phyloP scores from a whole-genome alignment of 306 rosid species.

The Nissolia schottii region DNA sequence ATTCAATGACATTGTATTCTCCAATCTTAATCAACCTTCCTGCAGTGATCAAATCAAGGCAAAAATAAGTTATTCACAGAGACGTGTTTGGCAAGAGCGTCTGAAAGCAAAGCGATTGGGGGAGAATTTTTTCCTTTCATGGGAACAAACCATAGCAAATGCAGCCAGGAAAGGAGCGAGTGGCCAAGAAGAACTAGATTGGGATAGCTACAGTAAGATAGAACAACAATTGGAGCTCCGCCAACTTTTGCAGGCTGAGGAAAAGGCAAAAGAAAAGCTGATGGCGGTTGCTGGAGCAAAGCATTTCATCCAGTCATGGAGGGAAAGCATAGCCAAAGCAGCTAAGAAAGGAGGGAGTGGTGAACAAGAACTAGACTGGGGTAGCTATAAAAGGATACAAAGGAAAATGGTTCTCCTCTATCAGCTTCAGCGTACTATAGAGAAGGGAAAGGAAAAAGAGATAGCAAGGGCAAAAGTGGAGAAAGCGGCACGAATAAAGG shows the following conservation, averaged over 20 bases:
- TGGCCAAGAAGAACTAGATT: conserved; percentile 53
- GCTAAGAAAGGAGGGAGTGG: conserved; percentile 70
- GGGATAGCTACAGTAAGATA: conserved; percentile 41
- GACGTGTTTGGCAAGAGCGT: conserved; percentile 58
- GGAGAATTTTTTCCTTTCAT: conserved; percentile 44
- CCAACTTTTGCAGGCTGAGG: conserved; percentile 16
- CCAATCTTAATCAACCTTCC: conserved; percentile 12
- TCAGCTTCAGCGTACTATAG: conserved; percentile 39
- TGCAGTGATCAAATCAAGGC: conserved; percentile 64
- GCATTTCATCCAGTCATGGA: conserved; percentile 34
- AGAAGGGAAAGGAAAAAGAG: conserved; percentile 54
- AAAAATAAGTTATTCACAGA: conserved; percentile 63
- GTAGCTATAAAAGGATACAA: conserved; percentile 56
- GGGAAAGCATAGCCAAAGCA: conserved; percentile 49
- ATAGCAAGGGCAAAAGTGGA: conserved; percentile 40
- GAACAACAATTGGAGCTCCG: conserved; percentile 29
- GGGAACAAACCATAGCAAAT: conserved; percentile 63
- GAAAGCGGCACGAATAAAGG: conserved; percentile 47
- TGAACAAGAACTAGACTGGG: conserved; percentile 66
- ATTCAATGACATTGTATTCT: not conserved
- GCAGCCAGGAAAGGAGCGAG: conserved; percentile 67
- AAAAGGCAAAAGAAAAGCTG: conserved; percentile 37
- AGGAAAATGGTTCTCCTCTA: conserved; percentile 40
- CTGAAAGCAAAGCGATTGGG: conserved; percentile 38
- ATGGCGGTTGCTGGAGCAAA: conserved; percentile 26